These are phyloP conservation scores for Thelonectria discophora DNA, from an alignment of 2,329 filamentous ascomycete genomes.

Conservation along the genomic window DNA sequence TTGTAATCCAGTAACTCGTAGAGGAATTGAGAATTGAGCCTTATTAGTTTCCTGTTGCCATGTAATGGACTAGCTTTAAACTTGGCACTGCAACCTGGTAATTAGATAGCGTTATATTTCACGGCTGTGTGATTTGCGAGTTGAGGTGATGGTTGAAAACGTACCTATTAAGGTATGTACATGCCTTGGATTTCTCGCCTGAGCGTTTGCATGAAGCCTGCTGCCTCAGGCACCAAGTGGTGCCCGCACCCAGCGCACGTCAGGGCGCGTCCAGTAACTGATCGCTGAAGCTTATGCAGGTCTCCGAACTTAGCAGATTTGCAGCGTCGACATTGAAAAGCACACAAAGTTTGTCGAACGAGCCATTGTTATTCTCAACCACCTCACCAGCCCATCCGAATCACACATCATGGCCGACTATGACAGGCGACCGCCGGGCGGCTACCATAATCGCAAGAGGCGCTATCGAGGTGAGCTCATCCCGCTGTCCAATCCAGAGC, in stretches of 20 bases:
- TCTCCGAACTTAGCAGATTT: constrained; percentile 33
- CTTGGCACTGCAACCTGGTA: too few species aligned
- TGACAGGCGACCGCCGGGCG: constrained; percentile 62
- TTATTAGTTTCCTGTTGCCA: background rate
- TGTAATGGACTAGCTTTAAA: too few species aligned
- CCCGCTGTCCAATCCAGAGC: background rate
- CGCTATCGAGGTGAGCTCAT: constrained; percentile 74
- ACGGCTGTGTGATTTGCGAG: too few species aligned
- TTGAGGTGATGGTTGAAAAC: too few species aligned
- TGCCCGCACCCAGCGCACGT: constrained; percentile 1
- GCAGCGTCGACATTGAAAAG: constrained; percentile 16
- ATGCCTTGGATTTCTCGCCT: too few species aligned
- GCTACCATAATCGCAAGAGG: constrained; percentile 75
- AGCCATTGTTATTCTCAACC: constrained; percentile 24
- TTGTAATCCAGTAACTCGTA: too few species aligned
- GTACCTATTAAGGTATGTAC: too few species aligned
- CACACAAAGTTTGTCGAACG: constrained; percentile 6
- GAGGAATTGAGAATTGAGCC: too few species aligned
- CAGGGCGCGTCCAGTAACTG: constrained; percentile 18
- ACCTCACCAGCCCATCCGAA: constrained; percentile 18
- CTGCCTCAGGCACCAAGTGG: constrained; percentile 35
- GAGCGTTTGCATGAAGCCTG: too few species aligned
- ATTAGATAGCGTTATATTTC: too few species aligned
- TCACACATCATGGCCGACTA: constrained; percentile 61
- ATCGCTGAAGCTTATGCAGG: constrained; percentile 31